A percentile compares a stretch with the other conserved stretches of the same genome.
Conservation (phyloP, 2,329 filamentous ascomycete species). For the Colletotrichum sp. region DNA sequence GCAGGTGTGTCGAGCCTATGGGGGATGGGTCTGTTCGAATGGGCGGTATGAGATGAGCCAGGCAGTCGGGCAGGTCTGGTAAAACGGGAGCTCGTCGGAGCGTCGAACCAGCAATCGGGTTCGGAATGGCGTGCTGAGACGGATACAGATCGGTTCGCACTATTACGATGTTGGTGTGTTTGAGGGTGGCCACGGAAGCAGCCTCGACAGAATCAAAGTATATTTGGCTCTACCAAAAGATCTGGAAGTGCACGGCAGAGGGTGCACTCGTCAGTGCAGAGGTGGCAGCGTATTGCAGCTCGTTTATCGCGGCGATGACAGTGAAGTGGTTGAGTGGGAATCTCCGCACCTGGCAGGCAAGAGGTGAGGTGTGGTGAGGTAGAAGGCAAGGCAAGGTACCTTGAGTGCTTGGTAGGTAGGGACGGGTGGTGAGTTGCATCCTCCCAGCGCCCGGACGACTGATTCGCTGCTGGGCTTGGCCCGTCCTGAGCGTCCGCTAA, state of each 20-base stretch:
- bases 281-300: neutral
- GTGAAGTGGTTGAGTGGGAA: constrained; percentile 1
- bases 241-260: neutral
- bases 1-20: neutral
- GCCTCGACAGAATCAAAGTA: neutral
- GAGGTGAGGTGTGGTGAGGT: constrained; percentile 10
- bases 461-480: constrained; percentile 16
- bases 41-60: neutral
- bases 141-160: constrained; percentile 4
- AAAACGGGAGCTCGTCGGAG: neutral
- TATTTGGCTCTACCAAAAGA: constrained; percentile 1
- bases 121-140: constrained; percentile 14
- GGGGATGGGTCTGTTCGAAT: neutral
- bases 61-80: neutral
- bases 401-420: neutral
- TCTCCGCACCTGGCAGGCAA: constrained; percentile 2
- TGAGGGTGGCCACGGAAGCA: neutral
- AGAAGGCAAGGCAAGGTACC: constrained; percentile 1
- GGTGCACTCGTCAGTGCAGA: constrained; percentile 1
- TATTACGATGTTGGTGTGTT: constrained; percentile 7
- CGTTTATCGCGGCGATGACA: constrained; percentile 17
- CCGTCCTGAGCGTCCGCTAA: constrained; percentile 18
- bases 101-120: constrained; percentile 3
- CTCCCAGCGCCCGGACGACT: constrained; percentile 12
- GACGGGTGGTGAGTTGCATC: constrained; percentile 7